A percentile compares a stretch with the other conserved stretches of the same genome.
These are phyloP conservation scores for Arthroderma sp. DNA, from an alignment of 2,329 filamentous ascomycete species.

Conservation along the genomic window DNA sequence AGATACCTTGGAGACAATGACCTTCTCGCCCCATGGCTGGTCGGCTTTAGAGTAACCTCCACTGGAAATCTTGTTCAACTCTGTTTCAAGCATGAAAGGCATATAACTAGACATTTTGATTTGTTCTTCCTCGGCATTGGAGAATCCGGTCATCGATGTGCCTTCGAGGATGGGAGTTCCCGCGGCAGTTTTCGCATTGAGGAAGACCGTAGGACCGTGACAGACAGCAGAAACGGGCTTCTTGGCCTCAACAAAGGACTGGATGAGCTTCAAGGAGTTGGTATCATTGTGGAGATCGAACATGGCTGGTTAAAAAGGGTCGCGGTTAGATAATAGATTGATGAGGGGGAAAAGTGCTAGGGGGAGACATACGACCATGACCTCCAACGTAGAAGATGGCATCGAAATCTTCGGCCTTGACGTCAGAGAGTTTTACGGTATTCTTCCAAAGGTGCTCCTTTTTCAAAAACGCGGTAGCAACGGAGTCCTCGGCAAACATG, in stretches of 20 bases:
- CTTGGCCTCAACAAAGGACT: constrained; percentile 34
- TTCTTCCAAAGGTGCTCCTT: constrained; percentile 50
- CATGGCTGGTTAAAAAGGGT: constrained; percentile 26
- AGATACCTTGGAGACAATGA: no score
- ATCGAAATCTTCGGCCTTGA: constrained; percentile 49
- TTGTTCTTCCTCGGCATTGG: constrained; percentile 35
- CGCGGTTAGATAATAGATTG: neutral
- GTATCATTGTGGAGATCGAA: constrained; percentile 36
- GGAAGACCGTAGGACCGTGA: constrained; percentile 34
- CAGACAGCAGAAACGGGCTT: constrained; percentile 40
- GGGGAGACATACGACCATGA: constrained; percentile 38
- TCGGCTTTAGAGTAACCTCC: constrained; percentile 21
- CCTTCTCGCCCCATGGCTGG: no score
- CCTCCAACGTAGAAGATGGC: constrained; percentile 50
- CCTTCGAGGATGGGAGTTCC: constrained; percentile 30
- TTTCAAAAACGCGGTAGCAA: constrained; percentile 42
- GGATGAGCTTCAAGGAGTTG: constrained; percentile 32
- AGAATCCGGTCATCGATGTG: constrained; percentile 35
- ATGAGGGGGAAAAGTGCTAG: neutral
- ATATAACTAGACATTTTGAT: constrained; percentile 26
- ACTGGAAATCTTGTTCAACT: constrained; percentile 27
- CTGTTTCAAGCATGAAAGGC: constrained; percentile 37
- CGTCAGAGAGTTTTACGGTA: constrained; percentile 45
- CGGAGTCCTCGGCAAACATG: constrained; percentile 40
- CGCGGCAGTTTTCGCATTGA: constrained; percentile 29